Conservation (phyloP, 2,329 filamentous ascomycete species). For the Epichloe elymi region DNA sequence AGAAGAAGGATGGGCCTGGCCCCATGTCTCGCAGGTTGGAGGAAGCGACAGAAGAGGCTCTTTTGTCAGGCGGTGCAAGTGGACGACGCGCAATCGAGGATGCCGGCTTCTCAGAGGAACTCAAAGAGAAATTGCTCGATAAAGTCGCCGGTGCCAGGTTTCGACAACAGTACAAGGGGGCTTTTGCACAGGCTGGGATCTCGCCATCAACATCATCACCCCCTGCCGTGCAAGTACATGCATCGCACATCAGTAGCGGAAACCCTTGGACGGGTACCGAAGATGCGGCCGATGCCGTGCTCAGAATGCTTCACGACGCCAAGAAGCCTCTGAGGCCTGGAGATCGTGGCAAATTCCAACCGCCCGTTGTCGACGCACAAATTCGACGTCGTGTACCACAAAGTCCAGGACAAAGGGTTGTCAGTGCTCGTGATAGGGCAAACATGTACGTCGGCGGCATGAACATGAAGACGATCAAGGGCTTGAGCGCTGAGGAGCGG, state of each 20-base stretch:
- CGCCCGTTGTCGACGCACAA: conserved; percentile 39
- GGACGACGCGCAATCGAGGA: conserved; percentile 48
- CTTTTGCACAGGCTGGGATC: conserved; percentile 35
- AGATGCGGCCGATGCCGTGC: conserved; percentile 55
- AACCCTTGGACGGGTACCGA: conserved; percentile 72
- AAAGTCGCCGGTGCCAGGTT: conserved; percentile 45
- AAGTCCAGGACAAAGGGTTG: conserved; percentile 33
- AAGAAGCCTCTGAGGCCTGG: conserved; percentile 51
- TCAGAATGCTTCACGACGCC: conserved; percentile 76
- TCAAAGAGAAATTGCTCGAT: conserved; percentile 43
- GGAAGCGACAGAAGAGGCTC: conserved; percentile 49
- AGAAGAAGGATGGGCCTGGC: conserved; percentile 19
- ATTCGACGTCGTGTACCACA: conserved; percentile 25
- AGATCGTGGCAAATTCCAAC: conserved; percentile 32
- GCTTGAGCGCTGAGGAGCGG: conserved; percentile 56
- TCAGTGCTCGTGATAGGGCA: conserved; percentile 44
- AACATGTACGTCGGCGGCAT: conserved; percentile 34
- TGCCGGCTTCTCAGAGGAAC: conserved; percentile 49
- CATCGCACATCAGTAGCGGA: conserved; percentile 51
- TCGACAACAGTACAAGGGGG: conserved; percentile 30
- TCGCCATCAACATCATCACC: conserved; percentile 37
- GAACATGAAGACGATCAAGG: conserved; percentile 32
- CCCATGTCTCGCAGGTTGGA: conserved; percentile 44
- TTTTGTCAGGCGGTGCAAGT: conserved; percentile 44
- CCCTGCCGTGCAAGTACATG: conserved; percentile 49